Conservation (phyloP, 495 filamentous ascomycete genomes). For the Annulohypoxylon maeteangense region DNA sequence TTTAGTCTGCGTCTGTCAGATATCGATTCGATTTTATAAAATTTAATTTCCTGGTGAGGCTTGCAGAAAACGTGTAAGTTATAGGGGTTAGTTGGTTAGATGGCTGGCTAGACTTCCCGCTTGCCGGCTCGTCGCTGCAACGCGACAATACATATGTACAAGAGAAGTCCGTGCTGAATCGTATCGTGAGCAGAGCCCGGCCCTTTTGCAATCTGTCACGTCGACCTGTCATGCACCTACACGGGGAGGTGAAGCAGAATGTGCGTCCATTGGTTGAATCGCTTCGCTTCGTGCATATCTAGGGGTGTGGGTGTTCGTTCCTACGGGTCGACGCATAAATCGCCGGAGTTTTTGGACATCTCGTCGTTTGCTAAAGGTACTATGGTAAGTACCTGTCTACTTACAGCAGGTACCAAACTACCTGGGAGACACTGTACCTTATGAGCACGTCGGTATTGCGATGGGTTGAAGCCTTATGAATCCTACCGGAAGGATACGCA, state of each 20-base stretch:
- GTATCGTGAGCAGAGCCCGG: conserved; percentile 5
- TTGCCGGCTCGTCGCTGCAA: conserved; percentile 18
- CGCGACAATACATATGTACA: conserved; percentile 15
- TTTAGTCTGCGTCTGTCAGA: conserved; percentile 5
- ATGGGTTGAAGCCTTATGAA: conserved; percentile 6
- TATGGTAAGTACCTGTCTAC: neutral
- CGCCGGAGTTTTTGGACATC: conserved; percentile 23
- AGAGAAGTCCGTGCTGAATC: conserved; percentile 21
- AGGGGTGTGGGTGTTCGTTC: neutral
- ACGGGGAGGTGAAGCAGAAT: conserved; percentile 1
- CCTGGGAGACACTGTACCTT: neutral
- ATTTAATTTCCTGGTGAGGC: conserved; percentile 5
- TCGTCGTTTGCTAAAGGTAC: neutral
- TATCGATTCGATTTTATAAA: conserved; percentile 9
- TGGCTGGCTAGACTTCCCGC: neutral
- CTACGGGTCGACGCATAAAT: conserved; percentile 26
- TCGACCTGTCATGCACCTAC: conserved; percentile 34
- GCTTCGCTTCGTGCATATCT: conserved; percentile 20
- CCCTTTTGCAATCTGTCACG: neutral
- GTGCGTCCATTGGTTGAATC: conserved; percentile 18
- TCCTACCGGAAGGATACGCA: conserved; percentile 2
- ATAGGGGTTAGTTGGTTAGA: neutral
- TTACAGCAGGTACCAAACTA: no score
- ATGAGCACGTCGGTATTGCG: neutral
- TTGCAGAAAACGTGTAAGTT: neutral